phyloP scores from a whole-genome alignment of 2,329 filamentous ascomycete species.

The Aspergillus sp. region DNA sequence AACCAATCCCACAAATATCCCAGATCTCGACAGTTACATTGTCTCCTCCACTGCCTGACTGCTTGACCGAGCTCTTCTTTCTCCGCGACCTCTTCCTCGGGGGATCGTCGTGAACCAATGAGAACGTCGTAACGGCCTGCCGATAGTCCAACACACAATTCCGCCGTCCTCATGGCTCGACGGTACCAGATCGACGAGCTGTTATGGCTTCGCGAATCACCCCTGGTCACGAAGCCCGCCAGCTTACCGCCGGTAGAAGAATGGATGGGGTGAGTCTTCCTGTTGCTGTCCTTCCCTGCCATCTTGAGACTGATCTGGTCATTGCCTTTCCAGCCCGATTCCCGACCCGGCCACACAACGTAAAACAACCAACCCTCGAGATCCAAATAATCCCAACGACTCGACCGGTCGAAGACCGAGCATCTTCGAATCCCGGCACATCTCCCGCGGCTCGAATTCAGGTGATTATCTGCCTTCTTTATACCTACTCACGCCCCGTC shows the following conservation, averaged over 20 bases:
- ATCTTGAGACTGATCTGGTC: constrained; percentile 20
- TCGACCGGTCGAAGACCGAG: constrained; percentile 37
- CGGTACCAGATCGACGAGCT: constrained; percentile 78
- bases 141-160: constrained; percentile 14
- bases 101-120: constrained; percentile 24
- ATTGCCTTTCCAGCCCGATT: constrained; percentile 41
- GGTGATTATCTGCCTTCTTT: constrained; percentile 32
- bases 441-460: constrained; percentile 50
- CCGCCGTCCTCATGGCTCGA: constrained; percentile 39
- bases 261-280: constrained; percentile 81
- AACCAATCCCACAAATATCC: no score
- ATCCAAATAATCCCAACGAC: constrained; percentile 35
- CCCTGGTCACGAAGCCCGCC: constrained; percentile 76
- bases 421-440: constrained; percentile 44
- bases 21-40: not conserved
- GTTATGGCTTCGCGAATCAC: constrained; percentile 73
- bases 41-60: constrained; percentile 3
- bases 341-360: constrained; percentile 42
- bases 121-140: constrained; percentile 24
- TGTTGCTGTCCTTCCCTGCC: constrained; percentile 10
- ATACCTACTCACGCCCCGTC: not conserved
- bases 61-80: constrained; percentile 6
- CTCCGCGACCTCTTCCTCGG: not conserved
- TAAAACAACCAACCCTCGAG: constrained; percentile 35
- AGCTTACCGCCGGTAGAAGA: constrained; percentile 80